A percentile compares a stretch with the other conserved stretches of the same genome.
phyloP scores from a whole-genome alignment of 2,329 filamentous ascomycete species.

The Penicillium fuscoglaucum region DNA sequence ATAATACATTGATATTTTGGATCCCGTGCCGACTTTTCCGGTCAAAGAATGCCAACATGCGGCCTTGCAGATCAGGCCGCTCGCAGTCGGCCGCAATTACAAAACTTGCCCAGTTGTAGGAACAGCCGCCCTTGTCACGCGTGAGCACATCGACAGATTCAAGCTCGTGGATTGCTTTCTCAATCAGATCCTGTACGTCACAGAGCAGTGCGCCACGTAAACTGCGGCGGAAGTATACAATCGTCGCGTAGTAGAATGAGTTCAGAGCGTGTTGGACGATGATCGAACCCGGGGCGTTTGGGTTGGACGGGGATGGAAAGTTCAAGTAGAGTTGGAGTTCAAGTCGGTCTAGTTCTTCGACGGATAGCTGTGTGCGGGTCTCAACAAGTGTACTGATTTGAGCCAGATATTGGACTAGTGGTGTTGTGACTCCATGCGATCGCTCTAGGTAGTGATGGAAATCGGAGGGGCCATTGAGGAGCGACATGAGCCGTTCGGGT shows the following conservation, averaged over 20 bases:
- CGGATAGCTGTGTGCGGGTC: slow-evolving; percentile 13
- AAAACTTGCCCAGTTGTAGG: slow-evolving; percentile 41
- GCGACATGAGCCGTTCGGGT: slow-evolving; percentile 22
- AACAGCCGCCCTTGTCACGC: slow-evolving; percentile 32
- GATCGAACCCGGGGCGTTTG: slow-evolving; percentile 16
- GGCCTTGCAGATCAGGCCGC: slow-evolving; percentile 25
- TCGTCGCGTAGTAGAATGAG: slow-evolving; percentile 40
- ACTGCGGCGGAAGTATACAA: slow-evolving; percentile 39
- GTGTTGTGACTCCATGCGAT: slow-evolving; percentile 32
- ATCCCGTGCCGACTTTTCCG: slow-evolving; percentile 39
- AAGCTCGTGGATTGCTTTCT: slow-evolving; percentile 33
- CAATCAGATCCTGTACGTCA: slow-evolving; percentile 35
- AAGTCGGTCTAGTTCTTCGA: slow-evolving; percentile 31
- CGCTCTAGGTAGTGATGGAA: slow-evolving; percentile 29
- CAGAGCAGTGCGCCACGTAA: slow-evolving; percentile 26
- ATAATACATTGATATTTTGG: slow-evolving; percentile 34
- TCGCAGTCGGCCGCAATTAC: slow-evolving; percentile 40
- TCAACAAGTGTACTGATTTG: slow-evolving; percentile 30
- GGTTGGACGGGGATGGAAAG: slow-evolving; percentile 28
- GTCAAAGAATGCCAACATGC: slow-evolving; percentile 35
- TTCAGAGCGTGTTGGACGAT: slow-evolving; percentile 32
- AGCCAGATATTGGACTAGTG: slow-evolving; percentile 28
- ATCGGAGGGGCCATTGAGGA: slow-evolving; percentile 24
- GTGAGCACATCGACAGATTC: slow-evolving; percentile 35
- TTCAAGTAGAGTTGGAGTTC: slow-evolving; percentile 34